Evolutionary conservation across 1,139 yeast species (phyloP), one percentile per base, ranked within the genome.

Genomic region (Saccharomycopsis hybrid): DNA sequence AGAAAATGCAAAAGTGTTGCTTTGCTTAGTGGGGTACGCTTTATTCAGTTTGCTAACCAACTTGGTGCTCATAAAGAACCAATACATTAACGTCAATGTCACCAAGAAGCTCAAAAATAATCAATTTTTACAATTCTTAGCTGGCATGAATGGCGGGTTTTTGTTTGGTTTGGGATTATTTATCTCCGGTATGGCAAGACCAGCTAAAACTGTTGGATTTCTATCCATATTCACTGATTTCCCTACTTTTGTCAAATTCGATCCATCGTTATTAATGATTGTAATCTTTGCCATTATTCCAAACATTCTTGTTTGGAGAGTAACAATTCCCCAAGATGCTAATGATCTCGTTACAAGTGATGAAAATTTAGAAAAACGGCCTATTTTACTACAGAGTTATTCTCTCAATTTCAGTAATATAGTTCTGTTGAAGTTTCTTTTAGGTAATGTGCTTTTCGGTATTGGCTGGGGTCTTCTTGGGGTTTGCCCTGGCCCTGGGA

Each of bases 401-500:
- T 50, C 54, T 38, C 54, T 61, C n/a, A 63, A 67, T 8, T 56
- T 54, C 4, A 45, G 59, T 28, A 60, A 56, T 4, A 52, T 58
- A 2, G 58, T 65, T 3, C 56, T 62, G 1, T 38, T 48, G 0
- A 59, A 57, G 39, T 65, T 73, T 43, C 41, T 73, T 0, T 4
- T 68, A 2, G 78, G 78, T 2, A 64, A 70, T 48, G 60, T 61
- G 0, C 35, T 72, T 2, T 73, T 73, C 55, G 78, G 78, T 3
- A 28, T 69, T 7, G 78, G 77, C 1, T 73, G 78, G 78, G 77
- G 75, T 1, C 40, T 71, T 2, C 57, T 68, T 0, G 78, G 78
- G 1, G 60, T 72, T 7, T 73, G 77, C 55, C 77, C 78, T 0
- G 77, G 75, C 2, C 77, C 78, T 7, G 78, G 72, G 32, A 11